Evolutionary conservation across 2,329 filamentous ascomycete genomes (phyloP), one percentile per base, ranked within the genome.

Genomic region (Daldinia eschscholtzii): DNA sequence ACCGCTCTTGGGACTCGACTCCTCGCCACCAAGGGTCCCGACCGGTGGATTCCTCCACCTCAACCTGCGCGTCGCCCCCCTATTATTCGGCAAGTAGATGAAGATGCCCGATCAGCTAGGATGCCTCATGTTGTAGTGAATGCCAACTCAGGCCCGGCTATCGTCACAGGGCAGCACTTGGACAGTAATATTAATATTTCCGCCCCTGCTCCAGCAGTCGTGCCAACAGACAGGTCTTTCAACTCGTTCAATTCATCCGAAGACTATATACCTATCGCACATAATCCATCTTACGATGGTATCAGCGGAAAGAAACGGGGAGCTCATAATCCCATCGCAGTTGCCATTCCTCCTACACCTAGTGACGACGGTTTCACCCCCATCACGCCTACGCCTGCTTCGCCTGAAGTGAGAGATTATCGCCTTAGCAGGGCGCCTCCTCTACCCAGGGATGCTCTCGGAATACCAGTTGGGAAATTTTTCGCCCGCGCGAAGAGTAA

Each of bases 351-450:
- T 5, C 71, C 72, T 0, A 72, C 73, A 2, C 71, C 73, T 2
- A 72, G 70, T 65, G 74, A 75, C 28, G 74, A 77, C 42, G 74
- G 76, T 1, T 75, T 77, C 63, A 76, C 76, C 0, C 76, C 77
- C 10, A 64, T 76, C 20, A 76, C 76, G 7, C 75, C 76, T 7
- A 71, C 65, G 10, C 67, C 72, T 2, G 52, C 57, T 2, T 77
- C 75, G 20, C 65, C 70, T 10, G 50, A 64, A 35, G 39, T 67
- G 2, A 72, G 64, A 30, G 68, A 64, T 0, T 76, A 73, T 23
- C 64, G 58, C 39, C 67, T 71, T 57, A 70, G 61, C 44, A 67
- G 72, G 35, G 67, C 58, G 3, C 72, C 71, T 0, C 74, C 73
- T 30, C 66, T 75, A 13, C 73, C 76, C 7, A 73, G 74, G 4